Conservation (phyloP, 352 stramenopile genomes). For the Phytophthora tubulina region DNA sequence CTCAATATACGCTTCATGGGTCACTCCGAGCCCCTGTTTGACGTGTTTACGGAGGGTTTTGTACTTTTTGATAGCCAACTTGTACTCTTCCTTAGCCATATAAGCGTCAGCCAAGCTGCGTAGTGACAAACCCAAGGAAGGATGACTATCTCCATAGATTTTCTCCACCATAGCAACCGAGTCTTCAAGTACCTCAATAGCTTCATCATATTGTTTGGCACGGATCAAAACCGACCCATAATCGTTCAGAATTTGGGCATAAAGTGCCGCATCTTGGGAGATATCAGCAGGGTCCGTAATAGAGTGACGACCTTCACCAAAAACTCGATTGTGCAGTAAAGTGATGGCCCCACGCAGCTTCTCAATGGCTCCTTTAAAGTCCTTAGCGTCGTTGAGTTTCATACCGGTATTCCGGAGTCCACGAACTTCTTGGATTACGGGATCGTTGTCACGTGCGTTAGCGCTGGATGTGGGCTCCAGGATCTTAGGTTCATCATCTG, state of each 20-base stretch:
- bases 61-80: conserved; percentile 75
- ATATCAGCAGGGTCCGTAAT: conserved; percentile 68
- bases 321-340: conserved; percentile 75
- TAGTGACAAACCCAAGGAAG: conserved; percentile 78
- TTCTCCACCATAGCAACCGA: conserved; percentile 76
- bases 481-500: conserved; percentile 13
- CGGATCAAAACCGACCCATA: conserved; percentile 82
- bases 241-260: conserved; percentile 84
- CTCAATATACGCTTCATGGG: conserved; percentile 83
- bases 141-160: conserved; percentile 84
- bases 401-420: conserved; percentile 79
- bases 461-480: conserved; percentile 39
- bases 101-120: conserved; percentile 85
- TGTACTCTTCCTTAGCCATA: conserved; percentile 78
- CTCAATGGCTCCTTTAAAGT: conserved; percentile 60
- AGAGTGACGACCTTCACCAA: conserved; percentile 54
- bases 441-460: conserved; percentile 61
- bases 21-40: conserved; percentile 65
- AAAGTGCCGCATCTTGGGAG: conserved; percentile 77
- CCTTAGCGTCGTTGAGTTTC: conserved; percentile 73
- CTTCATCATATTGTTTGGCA: conserved; percentile 78
- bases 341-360: conserved; percentile 77
- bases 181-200: conserved; percentile 82
- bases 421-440: conserved; percentile 71
- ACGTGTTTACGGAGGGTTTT: conserved; percentile 79